A percentile compares a stretch with the other conserved stretches of the same genome.
These are phyloP conservation scores for Lichtheimia hyalospora DNA, from an alignment of 371 early-diverging fungal species.

Conservation along the genomic window DNA sequence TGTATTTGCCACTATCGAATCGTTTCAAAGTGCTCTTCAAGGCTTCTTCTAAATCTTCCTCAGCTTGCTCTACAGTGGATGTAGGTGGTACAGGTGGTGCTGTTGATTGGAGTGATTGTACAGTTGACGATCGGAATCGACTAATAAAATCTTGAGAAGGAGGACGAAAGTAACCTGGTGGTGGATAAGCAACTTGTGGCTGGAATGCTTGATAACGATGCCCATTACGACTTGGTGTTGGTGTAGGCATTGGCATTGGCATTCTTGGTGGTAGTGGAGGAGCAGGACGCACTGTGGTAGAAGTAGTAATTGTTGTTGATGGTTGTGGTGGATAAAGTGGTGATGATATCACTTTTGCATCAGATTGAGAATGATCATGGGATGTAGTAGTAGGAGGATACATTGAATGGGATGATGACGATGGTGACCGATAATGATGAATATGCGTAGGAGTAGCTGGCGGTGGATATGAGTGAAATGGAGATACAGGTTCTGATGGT, in stretches of 20 bases:
- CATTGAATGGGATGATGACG: no score
- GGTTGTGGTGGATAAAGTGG: not conserved
- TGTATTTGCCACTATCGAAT: constrained; percentile 6
- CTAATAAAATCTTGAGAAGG: constrained; percentile 18
- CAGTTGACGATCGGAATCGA: constrained; percentile 9
- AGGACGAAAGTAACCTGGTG: constrained; percentile 12
- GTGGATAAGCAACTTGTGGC: constrained; percentile 12
- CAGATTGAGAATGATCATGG: not conserved
- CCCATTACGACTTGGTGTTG: not conserved
- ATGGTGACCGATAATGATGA: no score
- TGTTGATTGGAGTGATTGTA: constrained; percentile 11
- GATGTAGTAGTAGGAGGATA: not conserved
- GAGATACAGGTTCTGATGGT: not conserved
- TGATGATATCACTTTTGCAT: not conserved
- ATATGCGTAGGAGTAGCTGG: no score
- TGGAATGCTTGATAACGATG: constrained; percentile 1
- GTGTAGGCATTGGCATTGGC: not conserved
- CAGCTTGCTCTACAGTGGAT: constrained; percentile 1
- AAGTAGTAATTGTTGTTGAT: not conserved
- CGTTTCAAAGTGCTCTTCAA: constrained; percentile 1
- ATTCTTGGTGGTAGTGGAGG: not conserved
- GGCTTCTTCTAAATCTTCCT: constrained; percentile 3
- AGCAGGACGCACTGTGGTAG: not conserved
- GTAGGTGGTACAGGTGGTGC: not conserved
- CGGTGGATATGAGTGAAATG: no score